phyloP scores from a whole-genome alignment of 768 basidiomycete species.

The Tulasnella sp. region DNA sequence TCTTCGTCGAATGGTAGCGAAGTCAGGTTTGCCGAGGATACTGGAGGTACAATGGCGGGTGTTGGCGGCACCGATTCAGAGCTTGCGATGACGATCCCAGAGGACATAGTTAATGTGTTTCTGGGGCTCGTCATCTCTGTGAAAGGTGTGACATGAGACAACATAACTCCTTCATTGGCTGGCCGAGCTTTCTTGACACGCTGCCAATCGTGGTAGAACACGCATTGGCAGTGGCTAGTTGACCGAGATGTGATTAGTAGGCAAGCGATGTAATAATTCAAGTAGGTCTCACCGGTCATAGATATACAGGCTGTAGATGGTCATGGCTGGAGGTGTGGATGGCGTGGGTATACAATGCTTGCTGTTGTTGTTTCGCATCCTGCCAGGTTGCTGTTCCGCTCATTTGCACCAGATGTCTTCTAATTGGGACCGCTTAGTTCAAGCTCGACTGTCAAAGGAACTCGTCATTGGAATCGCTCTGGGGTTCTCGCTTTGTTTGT shows the following conservation, averaged over 20 bases:
- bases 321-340: slow-evolving; percentile 9
- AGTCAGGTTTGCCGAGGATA: slow-evolving; percentile 45
- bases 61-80: slow-evolving; percentile 16
- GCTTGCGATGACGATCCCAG: slow-evolving; percentile 64
- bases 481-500: slow-evolving; percentile 72
- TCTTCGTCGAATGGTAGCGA: slow-evolving; percentile 94
- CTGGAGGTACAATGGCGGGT: not conserved
- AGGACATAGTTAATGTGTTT: slow-evolving; percentile 59
- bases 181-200: slow-evolving; percentile 68
- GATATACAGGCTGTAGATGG: slow-evolving; percentile 88
- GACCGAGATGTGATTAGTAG: too few species aligned
- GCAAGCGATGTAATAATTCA: not conserved
- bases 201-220: slow-evolving; percentile 97
- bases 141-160: slow-evolving; percentile 74
- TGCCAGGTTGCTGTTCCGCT: not conserved
- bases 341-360: not conserved
- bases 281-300: slow-evolving; percentile 64
- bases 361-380: not conserved
- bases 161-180: slow-evolving; percentile 62
- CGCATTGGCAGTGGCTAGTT: slow-evolving; percentile 77
- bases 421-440: not conserved
- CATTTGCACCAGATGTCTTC: not conserved
- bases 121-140: slow-evolving; percentile 51
- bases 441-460: not conserved
- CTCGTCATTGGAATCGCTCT: slow-evolving; percentile 51